Percentiles rank a stretch among this genome's conserved stretches.
Conservation (phyloP, 129 eudicot species). For the Daucus carota region DH1_v3.0 NC_030383.2:64287501-64288000, state of each 20-base stretch:
- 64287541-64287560: slow-evolving; percentile 60
- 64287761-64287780: not conserved
- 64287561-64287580: slow-evolving; percentile 72
- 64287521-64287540: slow-evolving; percentile 51
- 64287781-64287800: not conserved
- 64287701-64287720: not conserved
- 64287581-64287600: slow-evolving; percentile 67
- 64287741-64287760: not conserved
- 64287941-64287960: not conserved
- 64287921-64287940: not conserved
- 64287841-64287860: too few relatives aligned
- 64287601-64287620: slow-evolving; percentile 54
- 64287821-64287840: too few relatives aligned
- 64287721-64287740: too few relatives aligned
- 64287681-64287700: not conserved
- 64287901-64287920: not conserved
- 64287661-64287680: not conserved
- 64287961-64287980: not conserved
- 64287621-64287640: slow-evolving; percentile 1
- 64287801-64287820: not conserved
- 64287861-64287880: too few relatives aligned
- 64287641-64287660: not conserved
- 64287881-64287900: too few relatives aligned
- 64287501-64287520: slow-evolving; percentile 31
- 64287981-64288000: slow-evolving; percentile 7